phyloP scores from a whole-genome alignment of 768 basidiomycete species.

The Termitomyces sp. region DNA sequence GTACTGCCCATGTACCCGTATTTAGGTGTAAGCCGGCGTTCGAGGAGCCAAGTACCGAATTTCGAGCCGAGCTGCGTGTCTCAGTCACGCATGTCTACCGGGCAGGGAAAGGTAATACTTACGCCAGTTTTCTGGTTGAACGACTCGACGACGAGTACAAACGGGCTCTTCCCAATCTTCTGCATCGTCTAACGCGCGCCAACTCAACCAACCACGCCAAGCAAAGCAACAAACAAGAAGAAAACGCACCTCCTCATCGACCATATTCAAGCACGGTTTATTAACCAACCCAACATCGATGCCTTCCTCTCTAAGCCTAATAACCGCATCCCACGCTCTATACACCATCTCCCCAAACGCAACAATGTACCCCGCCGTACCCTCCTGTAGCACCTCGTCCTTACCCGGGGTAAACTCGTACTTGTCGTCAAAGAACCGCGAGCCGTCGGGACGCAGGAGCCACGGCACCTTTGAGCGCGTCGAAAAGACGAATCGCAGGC shows the following conservation, averaged over 20 bases:
- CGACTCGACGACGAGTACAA: constrained; percentile 83
- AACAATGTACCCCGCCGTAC: constrained; percentile 77
- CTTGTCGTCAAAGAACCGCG: constrained; percentile 28
- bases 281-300: constrained; percentile 83
- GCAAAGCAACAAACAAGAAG: neutral
- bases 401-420: constrained; percentile 83
- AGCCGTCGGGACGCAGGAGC: constrained; percentile 72
- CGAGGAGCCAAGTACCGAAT: constrained; percentile 82
- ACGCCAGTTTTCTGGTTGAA: constrained; percentile 88
- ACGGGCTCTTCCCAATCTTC: constrained; percentile 69
- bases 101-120: neutral
- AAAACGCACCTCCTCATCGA: constrained; percentile 65
- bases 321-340: constrained; percentile 77
- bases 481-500: constrained; percentile 82
- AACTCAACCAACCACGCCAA: neutral
- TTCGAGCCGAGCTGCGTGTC: constrained; percentile 61
- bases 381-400: constrained; percentile 77
- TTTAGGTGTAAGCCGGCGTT: constrained; percentile 73
- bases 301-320: constrained; percentile 64
- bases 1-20: constrained; percentile 78
- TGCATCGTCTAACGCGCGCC: constrained; percentile 39
- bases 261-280: constrained; percentile 76
- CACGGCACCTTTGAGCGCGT: constrained; percentile 88
- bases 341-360: constrained; percentile 87
- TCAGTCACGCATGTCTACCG: neutral